A percentile compares a stretch with the other conserved stretches of the same genome.
These are phyloP conservation scores for Verticillium longisporum DNA, from an alignment of 2,329 filamentous ascomycete genomes.

Conservation along the genomic window DNA sequence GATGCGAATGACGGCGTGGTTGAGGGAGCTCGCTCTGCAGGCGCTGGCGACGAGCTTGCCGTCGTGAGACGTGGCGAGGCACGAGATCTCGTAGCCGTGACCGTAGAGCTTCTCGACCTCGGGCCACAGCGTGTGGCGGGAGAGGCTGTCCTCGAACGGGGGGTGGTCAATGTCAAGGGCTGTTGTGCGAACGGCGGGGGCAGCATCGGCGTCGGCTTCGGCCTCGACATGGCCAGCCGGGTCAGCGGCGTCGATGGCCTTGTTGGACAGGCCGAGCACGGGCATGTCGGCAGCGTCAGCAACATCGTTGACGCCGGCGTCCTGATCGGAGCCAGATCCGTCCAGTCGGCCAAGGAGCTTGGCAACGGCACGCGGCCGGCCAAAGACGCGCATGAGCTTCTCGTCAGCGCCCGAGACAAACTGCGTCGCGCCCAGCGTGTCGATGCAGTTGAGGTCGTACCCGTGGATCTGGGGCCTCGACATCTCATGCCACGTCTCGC, in stretches of 20 bases:
- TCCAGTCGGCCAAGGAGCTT: slow-evolving; percentile 63
- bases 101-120: slow-evolving; percentile 96
- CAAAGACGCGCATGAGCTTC: slow-evolving; percentile 94
- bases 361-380: slow-evolving; percentile 78
- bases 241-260: slow-evolving; percentile 63
- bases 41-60: slow-evolving; percentile 78
- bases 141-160: slow-evolving; percentile 82
- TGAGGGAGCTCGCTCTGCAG: slow-evolving; percentile 84
- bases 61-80: slow-evolving; percentile 71
- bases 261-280: slow-evolving; percentile 91
- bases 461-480: slow-evolving; percentile 94
- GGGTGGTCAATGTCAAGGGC: slow-evolving; percentile 64
- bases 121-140: slow-evolving; percentile 88
- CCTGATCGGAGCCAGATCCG: slow-evolving; percentile 38
- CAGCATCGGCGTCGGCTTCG: slow-evolving; percentile 39
- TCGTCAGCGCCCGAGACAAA: slow-evolving; percentile 96
- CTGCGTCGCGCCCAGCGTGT: slow-evolving; percentile 61
- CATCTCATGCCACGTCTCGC: slow-evolving; percentile 85
- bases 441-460: slow-evolving; percentile 94
- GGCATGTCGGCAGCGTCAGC: slow-evolving; percentile 92
- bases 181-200: slow-evolving; percentile 49
- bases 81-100: slow-evolving; percentile 94
- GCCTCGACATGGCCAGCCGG: slow-evolving; percentile 36
- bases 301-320: slow-evolving; percentile 36
- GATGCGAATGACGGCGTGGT: slow-evolving; percentile 88